Evolutionary conservation across 1,139 yeast genomes (phyloP), one percentile per base, ranked within the genome.

Genomic region (Saccharomyces hybrid): DNA sequence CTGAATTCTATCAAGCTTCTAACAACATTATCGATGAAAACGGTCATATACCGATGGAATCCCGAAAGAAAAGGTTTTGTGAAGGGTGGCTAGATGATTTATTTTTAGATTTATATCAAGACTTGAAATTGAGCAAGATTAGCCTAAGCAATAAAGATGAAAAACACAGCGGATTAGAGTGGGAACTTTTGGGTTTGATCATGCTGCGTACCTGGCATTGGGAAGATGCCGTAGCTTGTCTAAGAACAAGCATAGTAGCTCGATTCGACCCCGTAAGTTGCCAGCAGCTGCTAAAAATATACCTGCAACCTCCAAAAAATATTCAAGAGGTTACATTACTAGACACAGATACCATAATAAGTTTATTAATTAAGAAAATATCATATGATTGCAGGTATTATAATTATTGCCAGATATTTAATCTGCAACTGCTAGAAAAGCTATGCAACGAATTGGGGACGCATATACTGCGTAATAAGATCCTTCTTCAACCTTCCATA

Each of bases 1-100:
- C 87, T 58, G 99, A 93, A 67, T 88, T 88, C 51, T 26, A 46
- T 7, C 41, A 26, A 25, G 14, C 9, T 5, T 25, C 49, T 5
- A 16, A 6, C 14, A 34, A 32, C 9, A 26, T 32, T 7, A 14
- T 19, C 6, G 49, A 50, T 14, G 41, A 32, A 6, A 46, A 51
- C 9, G 41, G 26, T 8, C 32, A 42, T 14, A 56, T 65, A 9
- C 64, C 62, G 29, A 54, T 57, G 7, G 57, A 57, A 11, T 50
- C 88, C 65, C 82, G 80, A 59, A 77, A 79, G 62, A 93, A 93
- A 67, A 78, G 98, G 56, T 78, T 93, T 56, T 91, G 98, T 72
- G 99, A 93, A 70, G 79, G 96, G 62, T 91, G 99, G 97, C 77
- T 93, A 55, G 99, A 93, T 69, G 85, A 88, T 60, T 75, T 93